Base-by-base conservation (phyloP, 73 alveolate species). In the Paraurostyla sp. region DNA sequence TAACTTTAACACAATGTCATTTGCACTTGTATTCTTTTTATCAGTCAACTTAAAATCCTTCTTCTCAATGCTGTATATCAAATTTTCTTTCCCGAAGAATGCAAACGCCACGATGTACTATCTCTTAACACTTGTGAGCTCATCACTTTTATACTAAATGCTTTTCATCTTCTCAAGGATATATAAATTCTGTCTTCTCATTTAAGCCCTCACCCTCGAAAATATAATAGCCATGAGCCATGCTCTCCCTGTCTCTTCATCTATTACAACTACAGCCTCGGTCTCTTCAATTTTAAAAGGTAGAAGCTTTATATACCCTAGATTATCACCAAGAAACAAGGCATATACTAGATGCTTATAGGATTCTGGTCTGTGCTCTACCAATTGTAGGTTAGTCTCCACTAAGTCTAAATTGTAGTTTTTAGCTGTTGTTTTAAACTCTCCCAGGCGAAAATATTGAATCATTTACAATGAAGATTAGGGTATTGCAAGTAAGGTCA, bases 181-280 rank as follows among this genome's bases (percentile, higher is more conserved):
- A 38, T 65, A 65, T 1, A 65, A 30, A 65, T 65, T 65, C 25
- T 65, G 36, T 38, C 82, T 65, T 65, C 82, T 65, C 82, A 65
- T 65, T 65, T 65, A 35, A 13, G 82, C 82, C 41, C 82, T 33
- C 1, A 65, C 25, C 41, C 82, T 65, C 9, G 82, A 38, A 22
- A 65, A 65, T 15, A 65, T 65, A 11, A 65, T 65, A 4, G 82
- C 82, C 82, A 65, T 65, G 3, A 65, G 16, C 82, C 82, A 65
- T 11, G 82, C 82, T 65, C 82, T 13, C n/a, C 82, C 41, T 7
- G 82, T 65, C 58, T 65, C 82, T 30, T 65, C 82, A 38, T 65
- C 82, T 36, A 65, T 65, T 15, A 65, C 42, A 4, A 65, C 42
- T 32, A 65, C 82, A 2, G 82, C 82, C 41, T 65, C 82, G 35